phyloP scores from a whole-genome alignment of 2,329 filamentous ascomycete species.

The Nannizziopsis barbatae region DNA sequence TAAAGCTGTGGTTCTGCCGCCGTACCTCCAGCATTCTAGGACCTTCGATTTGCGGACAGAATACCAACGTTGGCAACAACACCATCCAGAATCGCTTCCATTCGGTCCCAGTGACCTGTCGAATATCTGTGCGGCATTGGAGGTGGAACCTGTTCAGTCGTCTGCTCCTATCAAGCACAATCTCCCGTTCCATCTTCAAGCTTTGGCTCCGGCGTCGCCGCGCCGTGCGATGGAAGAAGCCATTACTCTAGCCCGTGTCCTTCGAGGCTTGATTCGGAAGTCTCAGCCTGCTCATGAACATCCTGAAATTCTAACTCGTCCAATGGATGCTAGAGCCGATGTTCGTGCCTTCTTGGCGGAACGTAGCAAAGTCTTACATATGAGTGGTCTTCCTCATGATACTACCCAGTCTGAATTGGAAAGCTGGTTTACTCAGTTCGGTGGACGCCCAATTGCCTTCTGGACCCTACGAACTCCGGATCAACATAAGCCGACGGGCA shows the following conservation, averaged over 20 bases:
- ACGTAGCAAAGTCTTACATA: constrained; percentile 93
- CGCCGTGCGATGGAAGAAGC: constrained; percentile 96
- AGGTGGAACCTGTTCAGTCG: constrained; percentile 94
- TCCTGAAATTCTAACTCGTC: constrained; percentile 83
- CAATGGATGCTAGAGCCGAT: constrained; percentile 93
- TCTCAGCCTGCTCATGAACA: constrained; percentile 90
- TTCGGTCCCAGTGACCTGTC: constrained; percentile 91
- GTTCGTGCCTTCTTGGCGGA: constrained; percentile 92
- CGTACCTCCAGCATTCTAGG: constrained; percentile 93
- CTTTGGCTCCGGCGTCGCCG: constrained; percentile 85
- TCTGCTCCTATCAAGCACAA: constrained; percentile 99
- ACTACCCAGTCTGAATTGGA: constrained; percentile 97
- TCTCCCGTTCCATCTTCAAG: constrained; percentile 92
- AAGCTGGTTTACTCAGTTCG: constrained; percentile 99
- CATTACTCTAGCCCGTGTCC: constrained; percentile 81
- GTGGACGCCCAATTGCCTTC: constrained; percentile 93
- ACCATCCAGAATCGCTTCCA: constrained; percentile 92
- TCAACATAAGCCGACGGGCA: constrained; percentile 98
- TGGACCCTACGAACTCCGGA: constrained; percentile 97
- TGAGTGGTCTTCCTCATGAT: constrained; percentile 93
- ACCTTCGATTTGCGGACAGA: constrained; percentile 95
- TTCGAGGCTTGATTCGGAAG: constrained; percentile 87
- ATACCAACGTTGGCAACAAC: constrained; percentile 96
- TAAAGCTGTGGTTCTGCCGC: constrained; percentile 91
- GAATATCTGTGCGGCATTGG: constrained; percentile 95